phyloP scores from a whole-genome alignment of 2,329 filamentous ascomycete species.

The Colletotrichum sp. region DNA sequence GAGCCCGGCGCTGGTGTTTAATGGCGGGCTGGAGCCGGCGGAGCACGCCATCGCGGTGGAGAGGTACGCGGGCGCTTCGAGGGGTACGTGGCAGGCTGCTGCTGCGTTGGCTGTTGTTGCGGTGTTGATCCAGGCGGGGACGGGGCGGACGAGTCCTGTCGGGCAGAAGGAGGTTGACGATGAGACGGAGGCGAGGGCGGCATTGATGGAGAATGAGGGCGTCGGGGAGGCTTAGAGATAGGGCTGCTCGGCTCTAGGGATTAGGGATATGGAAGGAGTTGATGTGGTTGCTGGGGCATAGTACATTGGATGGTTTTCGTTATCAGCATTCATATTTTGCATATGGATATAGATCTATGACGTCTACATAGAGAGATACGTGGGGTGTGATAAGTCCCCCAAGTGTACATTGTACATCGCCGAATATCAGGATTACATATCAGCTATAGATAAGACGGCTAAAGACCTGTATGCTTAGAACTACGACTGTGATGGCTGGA shows the following conservation, averaged over 20 bases:
- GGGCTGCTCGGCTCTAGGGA: neutral
- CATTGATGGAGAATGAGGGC: slow-evolving; percentile 32
- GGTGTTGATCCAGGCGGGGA: slow-evolving; percentile 51
- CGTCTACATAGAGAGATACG: neutral
- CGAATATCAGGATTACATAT: neutral
- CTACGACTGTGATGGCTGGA: too few relatives aligned
- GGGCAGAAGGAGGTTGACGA: slow-evolving; percentile 42
- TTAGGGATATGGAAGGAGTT: neutral
- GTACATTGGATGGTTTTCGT: neutral
- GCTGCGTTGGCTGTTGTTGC: slow-evolving; percentile 48
- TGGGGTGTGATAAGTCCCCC: neutral
- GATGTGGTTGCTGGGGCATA: neutral
- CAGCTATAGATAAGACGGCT: neutral
- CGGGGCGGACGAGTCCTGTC: slow-evolving; percentile 52
- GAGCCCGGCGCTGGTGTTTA: slow-evolving; percentile 54
- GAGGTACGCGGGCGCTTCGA: slow-evolving; percentile 51
- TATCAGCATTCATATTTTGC: neutral
- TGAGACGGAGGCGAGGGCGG: slow-evolving; percentile 29
- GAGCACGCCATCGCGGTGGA: slow-evolving; percentile 51
- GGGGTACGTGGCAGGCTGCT: slow-evolving; percentile 52
- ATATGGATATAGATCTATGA: neutral
- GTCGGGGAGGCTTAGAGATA: slow-evolving; percentile 31
- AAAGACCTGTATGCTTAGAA: too few relatives aligned
- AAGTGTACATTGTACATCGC: neutral
- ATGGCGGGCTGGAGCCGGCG: slow-evolving; percentile 40